A percentile compares a stretch with the other conserved stretches of the same genome.
These are phyloP conservation scores for Boletus rufocinnamomeus DNA, from an alignment of 768 basidiomycete species.

Conservation along the genomic window DNA sequence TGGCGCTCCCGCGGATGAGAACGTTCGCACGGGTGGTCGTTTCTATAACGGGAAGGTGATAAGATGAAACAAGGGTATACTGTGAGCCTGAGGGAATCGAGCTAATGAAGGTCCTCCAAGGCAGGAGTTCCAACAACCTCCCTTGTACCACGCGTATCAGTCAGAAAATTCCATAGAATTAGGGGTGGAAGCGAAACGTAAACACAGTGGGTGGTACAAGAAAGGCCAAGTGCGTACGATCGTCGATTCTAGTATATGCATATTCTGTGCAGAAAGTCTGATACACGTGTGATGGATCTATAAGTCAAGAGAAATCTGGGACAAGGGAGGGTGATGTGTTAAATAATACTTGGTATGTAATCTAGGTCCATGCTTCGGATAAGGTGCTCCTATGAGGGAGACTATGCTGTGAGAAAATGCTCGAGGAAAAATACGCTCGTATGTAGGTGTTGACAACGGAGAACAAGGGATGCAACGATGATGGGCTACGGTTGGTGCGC, in stretches of 20 bases:
- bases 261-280: slow-evolving; percentile 18
- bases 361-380: slow-evolving; percentile 18
- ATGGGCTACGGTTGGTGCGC: background rate
- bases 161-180: slow-evolving; percentile 10
- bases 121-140: background rate
- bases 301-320: slow-evolving; percentile 14
- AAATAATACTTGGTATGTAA: slow-evolving; percentile 18
- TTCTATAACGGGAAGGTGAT: background rate
- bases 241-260: slow-evolving; percentile 17
- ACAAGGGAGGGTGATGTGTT: slow-evolving; percentile 1
- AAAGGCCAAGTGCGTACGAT: slow-evolving; percentile 10
- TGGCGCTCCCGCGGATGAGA: background rate
- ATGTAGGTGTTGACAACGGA: background rate
- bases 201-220: slow-evolving; percentile 18
- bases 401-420: slow-evolving; percentile 12
- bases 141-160: background rate
- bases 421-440: background rate
- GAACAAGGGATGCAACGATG: background rate
- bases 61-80: slow-evolving; percentile 5
- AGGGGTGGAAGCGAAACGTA: slow-evolving; percentile 8
- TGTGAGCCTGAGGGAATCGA: background rate
- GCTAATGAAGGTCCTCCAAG: slow-evolving; percentile 1
- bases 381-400: slow-evolving; percentile 12
- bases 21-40: background rate
- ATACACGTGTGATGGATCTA: slow-evolving; percentile 8